Evolutionary conservation across 495 filamentous ascomycete species (phyloP).

Genomic region (Penicillium angulare): DNA sequence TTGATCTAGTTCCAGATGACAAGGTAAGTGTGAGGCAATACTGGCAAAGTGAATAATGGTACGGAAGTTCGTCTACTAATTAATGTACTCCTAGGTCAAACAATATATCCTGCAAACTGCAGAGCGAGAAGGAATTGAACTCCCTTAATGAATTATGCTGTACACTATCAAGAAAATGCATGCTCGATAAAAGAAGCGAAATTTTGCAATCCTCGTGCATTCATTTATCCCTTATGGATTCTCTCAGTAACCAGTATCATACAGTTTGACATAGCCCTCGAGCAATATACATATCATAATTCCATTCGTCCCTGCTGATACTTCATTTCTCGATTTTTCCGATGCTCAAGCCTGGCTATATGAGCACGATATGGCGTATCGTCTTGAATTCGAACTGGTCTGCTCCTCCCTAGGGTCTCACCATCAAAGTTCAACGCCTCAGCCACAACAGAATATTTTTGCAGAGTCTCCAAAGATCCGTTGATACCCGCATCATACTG

Average conservation of each 20-base stretch:
- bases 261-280: no score
- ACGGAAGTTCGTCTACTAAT: not conserved
- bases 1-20: conserved; percentile 81
- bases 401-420: not conserved
- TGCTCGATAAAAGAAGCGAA: not conserved
- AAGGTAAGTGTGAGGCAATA: conserved; percentile 49
- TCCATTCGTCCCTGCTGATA: not conserved
- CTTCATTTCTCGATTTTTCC: not conserved
- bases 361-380: not conserved
- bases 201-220: not conserved
- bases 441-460: not conserved
- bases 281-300: not conserved
- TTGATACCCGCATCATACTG: not conserved
- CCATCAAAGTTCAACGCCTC: not conserved
- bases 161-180: no score
- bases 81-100: conserved; percentile 50
- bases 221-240: no score
- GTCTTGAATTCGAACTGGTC: not conserved
- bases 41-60: conserved; percentile 2
- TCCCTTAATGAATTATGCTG: conserved; percentile 26
- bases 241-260: no score
- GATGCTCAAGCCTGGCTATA: not conserved
- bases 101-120: conserved; percentile 77
- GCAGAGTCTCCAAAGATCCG: not conserved
- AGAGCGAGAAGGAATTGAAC: conserved; percentile 82